phyloP scores from a whole-genome alignment of 2,329 filamentous ascomycete species.

The Drechslera avenae region DNA sequence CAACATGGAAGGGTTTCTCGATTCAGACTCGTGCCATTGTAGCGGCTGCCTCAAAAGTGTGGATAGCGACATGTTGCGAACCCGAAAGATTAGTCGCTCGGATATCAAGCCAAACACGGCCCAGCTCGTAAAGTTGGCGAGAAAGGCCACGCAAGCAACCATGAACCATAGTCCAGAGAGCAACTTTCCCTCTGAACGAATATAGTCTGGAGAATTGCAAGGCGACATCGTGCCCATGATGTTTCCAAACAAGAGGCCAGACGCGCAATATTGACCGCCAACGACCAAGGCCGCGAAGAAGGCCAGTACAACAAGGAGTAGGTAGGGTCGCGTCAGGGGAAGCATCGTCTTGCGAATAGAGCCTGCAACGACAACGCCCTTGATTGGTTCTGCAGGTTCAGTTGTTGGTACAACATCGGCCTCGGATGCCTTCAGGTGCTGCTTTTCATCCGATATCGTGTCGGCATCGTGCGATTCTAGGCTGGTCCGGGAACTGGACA shows the following conservation, averaged over 20 bases:
- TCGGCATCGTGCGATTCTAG: constrained; percentile 30
- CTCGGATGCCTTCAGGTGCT: constrained; percentile 15
- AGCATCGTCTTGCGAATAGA: constrained; percentile 41
- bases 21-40: constrained; percentile 72
- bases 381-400: constrained; percentile 15
- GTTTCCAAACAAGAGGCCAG: constrained; percentile 65
- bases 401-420: constrained; percentile 6
- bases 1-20: constrained; percentile 65
- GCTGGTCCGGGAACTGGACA: constrained; percentile 28
- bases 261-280: constrained; percentile 62
- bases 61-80: constrained; percentile 67
- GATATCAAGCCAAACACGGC: constrained; percentile 63
- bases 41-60: constrained; percentile 69
- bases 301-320: constrained; percentile 54
- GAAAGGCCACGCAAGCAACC: constrained; percentile 63
- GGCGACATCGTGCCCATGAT: constrained; percentile 63
- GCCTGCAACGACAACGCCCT: constrained; percentile 26
- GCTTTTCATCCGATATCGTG: constrained; percentile 26
- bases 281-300: constrained; percentile 60
- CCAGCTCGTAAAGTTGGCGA: constrained; percentile 67
- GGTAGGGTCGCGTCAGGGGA: constrained; percentile 53
- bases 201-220: constrained; percentile 56
- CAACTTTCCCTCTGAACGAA: constrained; percentile 58
- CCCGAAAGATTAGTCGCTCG: constrained; percentile 67
- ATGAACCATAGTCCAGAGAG: constrained; percentile 66